Evolutionary conservation across 2,329 filamentous ascomycete genomes (phyloP).

Genomic region (Paraconiothyrium brasiliense): DNA sequence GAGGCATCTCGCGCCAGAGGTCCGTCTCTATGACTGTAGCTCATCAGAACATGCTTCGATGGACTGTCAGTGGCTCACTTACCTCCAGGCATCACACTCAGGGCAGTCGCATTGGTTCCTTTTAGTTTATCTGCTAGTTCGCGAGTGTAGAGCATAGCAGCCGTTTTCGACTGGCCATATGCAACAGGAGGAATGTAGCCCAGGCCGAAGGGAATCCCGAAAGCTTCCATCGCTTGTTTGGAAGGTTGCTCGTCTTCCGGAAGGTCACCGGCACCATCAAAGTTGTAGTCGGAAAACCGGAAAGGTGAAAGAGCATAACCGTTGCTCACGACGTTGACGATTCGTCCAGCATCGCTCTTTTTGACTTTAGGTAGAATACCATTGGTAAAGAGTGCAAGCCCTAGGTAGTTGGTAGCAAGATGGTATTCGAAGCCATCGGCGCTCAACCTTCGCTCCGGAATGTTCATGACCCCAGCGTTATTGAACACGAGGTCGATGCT

Average conservation of each 20-base stretch:
- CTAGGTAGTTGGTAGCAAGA: conserved; percentile 13
- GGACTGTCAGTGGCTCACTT: too few relatives aligned
- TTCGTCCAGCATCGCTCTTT: not conserved
- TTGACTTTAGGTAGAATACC: conserved; percentile 6
- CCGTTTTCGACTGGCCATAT: conserved; percentile 10
- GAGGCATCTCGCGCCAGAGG: too few relatives aligned
- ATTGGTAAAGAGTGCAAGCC: conserved; percentile 9
- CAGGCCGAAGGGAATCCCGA: not conserved
- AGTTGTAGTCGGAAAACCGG: conserved; percentile 97
- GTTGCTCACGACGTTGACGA: conserved; percentile 10
- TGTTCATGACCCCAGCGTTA: conserved; percentile 14
- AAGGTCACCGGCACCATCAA: conserved; percentile 86
- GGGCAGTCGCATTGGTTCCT: not conserved
- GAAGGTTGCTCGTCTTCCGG: conserved; percentile 39
- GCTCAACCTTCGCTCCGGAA: conserved; percentile 12
- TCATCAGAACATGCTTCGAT: too few relatives aligned
- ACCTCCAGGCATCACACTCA: too few relatives aligned
- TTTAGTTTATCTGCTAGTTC: conserved; percentile 5
- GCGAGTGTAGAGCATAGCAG: conserved; percentile 8
- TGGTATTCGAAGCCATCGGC: conserved; percentile 12
- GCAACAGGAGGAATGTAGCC: conserved; percentile 9
- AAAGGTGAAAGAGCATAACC: conserved; percentile 58
- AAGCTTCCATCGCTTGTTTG: not conserved
- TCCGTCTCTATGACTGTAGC: too few relatives aligned
- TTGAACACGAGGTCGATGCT: conserved; percentile 13